These are phyloP conservation scores for Dysphania ambrosioides DNA, from an alignment of 148 eudicot species.

Conservation along the genomic window DNA sequence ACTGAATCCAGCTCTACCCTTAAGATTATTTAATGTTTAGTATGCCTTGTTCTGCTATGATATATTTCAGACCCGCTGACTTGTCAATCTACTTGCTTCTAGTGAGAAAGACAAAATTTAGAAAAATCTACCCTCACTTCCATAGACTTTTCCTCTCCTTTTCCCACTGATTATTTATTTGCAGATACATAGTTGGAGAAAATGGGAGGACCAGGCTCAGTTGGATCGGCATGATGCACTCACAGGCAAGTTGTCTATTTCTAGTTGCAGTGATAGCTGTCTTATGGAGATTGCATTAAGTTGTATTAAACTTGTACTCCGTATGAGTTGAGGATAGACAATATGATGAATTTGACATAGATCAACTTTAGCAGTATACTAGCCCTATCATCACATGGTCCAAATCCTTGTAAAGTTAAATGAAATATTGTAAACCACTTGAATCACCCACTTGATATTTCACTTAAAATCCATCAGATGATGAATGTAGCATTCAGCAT, in stretches of 20 bases:
- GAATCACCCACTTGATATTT: not conserved
- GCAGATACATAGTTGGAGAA: conserved; percentile 90
- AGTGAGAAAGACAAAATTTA: not conserved
- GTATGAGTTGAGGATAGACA: not conserved
- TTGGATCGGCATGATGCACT: conserved; percentile 59
- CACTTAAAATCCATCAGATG: not conserved
- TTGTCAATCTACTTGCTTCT: not conserved
- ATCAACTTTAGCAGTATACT: not conserved
- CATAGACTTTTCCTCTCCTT: conserved; percentile 9
- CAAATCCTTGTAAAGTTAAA: not conserved
- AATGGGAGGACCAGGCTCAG: conserved; percentile 92
- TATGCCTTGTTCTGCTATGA: not conserved
- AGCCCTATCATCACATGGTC: not conserved
- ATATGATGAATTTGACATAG: not conserved
- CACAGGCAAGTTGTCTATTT: conserved; percentile 47
- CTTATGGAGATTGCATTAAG: conserved; percentile 12
- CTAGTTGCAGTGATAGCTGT: conserved; percentile 5
- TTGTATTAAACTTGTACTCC: conserved; percentile 3
- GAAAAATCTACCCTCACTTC: not conserved
- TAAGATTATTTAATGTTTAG: not conserved
- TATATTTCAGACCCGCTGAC: not conserved
- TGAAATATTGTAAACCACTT: not conserved
- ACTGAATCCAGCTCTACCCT: not conserved
- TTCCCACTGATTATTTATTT: conserved; percentile 18
- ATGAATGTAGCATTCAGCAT: not conserved